Base-by-base conservation (phyloP, 257 asterid genomes). In the Asclepias syriaca region DNA sequence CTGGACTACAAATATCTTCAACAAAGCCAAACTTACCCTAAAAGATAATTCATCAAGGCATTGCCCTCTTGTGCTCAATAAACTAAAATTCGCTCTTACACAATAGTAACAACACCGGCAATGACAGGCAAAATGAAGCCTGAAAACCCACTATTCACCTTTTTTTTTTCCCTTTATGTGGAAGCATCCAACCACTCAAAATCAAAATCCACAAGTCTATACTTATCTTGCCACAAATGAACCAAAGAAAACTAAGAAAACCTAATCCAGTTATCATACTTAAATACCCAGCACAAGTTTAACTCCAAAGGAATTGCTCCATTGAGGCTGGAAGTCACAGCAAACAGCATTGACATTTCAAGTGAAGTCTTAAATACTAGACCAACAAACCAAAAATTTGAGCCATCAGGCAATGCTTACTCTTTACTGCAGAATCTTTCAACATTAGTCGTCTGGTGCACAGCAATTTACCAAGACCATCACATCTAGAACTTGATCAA, bases 151-250 rank as follows among this genome's bases (percentile, higher is more conserved):
- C 58, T 18, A 19, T 53, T 53, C 24, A 53, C 58, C 22, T 5
- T 16, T 3, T 8, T 45, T 40, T 9, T 3, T 24, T 24, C 27
- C 27, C 2, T 45, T 40, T 18, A 29, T 10, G 57, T 46, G 19
- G 59, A 59, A 71, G 29, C 59, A 16, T 57, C 15, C 75, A 15
- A 61, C 48, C 16, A 4, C 40, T 59, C 34, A 45, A 59, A 71
- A 58, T 21, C 49, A 34, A 39, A 14, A 57, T 24, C 40, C 65
- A 59, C 5, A 18, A 59, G 29, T 7, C 65, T 11, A 59, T 16
- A 1, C 4, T 15, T 61, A 14, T 14, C 45, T 15, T 15, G 21
- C 32, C 24, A 61, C 46, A 19, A 57, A 21, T 19, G 58, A 53
- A 53, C 34, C 12, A 60, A 6, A 13, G 46, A 19, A 32, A 29